A percentile compares a stretch with the other conserved stretches of the same genome.
These are phyloP conservation scores for Salvia hispanica DNA, from an alignment of 257 asterid species.

Conservation along the genomic window DNA sequence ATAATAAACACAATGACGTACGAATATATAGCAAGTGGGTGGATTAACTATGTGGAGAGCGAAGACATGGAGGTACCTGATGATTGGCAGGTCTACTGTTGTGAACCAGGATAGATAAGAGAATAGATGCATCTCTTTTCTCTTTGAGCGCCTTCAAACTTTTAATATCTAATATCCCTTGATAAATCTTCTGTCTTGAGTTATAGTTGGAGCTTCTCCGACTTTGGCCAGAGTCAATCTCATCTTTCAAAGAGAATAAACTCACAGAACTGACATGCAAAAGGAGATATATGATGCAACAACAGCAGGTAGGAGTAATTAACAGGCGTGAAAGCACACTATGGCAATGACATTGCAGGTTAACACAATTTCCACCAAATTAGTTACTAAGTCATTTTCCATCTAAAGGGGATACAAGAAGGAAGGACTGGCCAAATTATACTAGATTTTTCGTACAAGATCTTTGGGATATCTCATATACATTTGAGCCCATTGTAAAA, in stretches of 20 bases:
- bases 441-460: neutral
- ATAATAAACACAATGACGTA: neutral
- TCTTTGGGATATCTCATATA: neutral
- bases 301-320: slow-evolving; percentile 2
- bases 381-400: neutral
- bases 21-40: neutral
- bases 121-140: slow-evolving; percentile 66
- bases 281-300: neutral
- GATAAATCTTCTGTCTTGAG: slow-evolving; percentile 46
- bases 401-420: neutral
- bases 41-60: neutral
- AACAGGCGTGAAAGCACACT: neutral
- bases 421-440: neutral
- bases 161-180: slow-evolving; percentile 66
- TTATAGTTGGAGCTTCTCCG: slow-evolving; percentile 46
- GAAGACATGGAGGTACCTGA: slow-evolving; percentile 56
- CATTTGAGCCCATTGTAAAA: neutral
- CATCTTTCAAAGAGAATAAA: slow-evolving; percentile 44
- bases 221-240: slow-evolving; percentile 38
- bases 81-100: slow-evolving; percentile 93
- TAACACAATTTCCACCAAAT: neutral
- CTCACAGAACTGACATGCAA: slow-evolving; percentile 38
- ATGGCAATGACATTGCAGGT: slow-evolving; percentile 3
- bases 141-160: slow-evolving; percentile 73
- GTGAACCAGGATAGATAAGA: slow-evolving; percentile 71